Base-by-base conservation (phyloP, 345 rosid genomes). In the Pistacia integerrima region DNA sequence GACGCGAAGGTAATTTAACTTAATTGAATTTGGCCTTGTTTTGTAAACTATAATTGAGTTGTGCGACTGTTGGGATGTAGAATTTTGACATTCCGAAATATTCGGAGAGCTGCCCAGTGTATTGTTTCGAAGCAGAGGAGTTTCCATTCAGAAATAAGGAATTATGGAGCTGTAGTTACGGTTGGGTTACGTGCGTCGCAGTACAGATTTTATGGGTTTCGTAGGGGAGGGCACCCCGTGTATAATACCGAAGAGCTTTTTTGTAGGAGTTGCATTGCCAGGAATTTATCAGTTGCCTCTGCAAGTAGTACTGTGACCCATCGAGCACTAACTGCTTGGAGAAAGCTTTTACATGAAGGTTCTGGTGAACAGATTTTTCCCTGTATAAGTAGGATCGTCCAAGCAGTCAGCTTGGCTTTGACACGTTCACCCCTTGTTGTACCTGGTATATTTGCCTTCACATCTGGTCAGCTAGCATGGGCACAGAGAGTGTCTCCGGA, bases 401-500 rank as follows among this genome's bases (percentile, higher is more conserved):
- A 92, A 82, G 98, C 94, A 0, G 84, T 92, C 20, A 84, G 88
- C 81, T 88, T 92, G 80, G 93, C 97, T 48, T 72, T 94, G 84
- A 84, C 90, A 1, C 92, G 91, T 56, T 88, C 97, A 0, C 94
- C 77, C 16, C 79, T 92, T 7, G 33, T 94, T 22, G 72, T 91
- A 64, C 93, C 98, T 0, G 82, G 97, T 77, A 58, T 87, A 33
- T 74, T 97, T 74, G 93, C 92, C 25, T 12, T 91, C 61, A 78
- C 88, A 8, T 81, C 86, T 63, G 91, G 94, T 72, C 76, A 84
- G 74, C 77, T 87, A 63, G 93, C 89, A 66, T 89, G 83, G 87
- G 92, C 97, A 36, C 87, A 91, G 78, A 84, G 83, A 61, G 78
- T 72, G 30, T 77, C 82, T 51, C 72, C 77, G 9, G 88, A 88